Evolutionary conservation across 2,329 filamentous ascomycete genomes (phyloP).

Genomic region (Coccinonectria pachysandricola): DNA sequence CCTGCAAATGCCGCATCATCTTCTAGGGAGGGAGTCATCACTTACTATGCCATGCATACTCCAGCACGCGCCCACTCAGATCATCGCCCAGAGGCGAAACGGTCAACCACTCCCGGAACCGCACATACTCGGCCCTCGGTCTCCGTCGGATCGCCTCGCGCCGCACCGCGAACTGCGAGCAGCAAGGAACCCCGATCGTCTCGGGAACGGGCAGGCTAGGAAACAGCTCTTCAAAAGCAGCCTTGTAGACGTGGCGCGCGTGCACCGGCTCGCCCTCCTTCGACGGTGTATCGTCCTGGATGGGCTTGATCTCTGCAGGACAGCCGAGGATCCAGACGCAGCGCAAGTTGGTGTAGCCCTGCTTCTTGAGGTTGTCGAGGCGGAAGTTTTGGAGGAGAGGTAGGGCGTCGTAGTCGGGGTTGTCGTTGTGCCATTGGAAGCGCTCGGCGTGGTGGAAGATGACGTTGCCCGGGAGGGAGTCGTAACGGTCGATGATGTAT

Average conservation of each 20-base stretch:
- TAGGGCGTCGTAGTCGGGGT: conserved; percentile 44
- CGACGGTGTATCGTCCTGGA: conserved; percentile 25
- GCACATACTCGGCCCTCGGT: conserved; percentile 42
- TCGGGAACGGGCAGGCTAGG: conserved; percentile 33
- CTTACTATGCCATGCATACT: conserved; percentile 56
- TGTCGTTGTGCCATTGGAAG: conserved; percentile 44
- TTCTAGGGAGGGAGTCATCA: conserved; percentile 18
- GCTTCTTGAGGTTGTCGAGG: conserved; percentile 37
- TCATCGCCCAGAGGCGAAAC: conserved; percentile 43
- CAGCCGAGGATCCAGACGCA: conserved; percentile 51
- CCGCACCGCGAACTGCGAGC: conserved; percentile 55
- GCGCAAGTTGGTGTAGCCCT: conserved; percentile 51
- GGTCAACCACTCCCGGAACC: conserved; percentile 50
- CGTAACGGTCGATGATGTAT: conserved; percentile 40
- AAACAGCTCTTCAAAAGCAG: conserved; percentile 32
- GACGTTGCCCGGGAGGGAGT: conserved; percentile 31
- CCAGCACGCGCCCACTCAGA: conserved; percentile 48
- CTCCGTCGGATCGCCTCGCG: conserved; percentile 38
- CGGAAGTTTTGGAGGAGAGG: conserved; percentile 37
- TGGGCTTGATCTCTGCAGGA: conserved; percentile 34
- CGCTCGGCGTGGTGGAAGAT: conserved; percentile 39
- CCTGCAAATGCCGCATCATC: no score
- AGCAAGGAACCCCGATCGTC: conserved; percentile 47
- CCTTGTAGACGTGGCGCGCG: conserved; percentile 32
- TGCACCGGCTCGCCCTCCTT: conserved; percentile 24